A percentile compares a stretch with the other conserved stretches of the same genome.
These are phyloP conservation scores for Chalciporus pseudorubinellus DNA, from an alignment of 768 basidiomycete species.

Conservation along the genomic window DNA sequence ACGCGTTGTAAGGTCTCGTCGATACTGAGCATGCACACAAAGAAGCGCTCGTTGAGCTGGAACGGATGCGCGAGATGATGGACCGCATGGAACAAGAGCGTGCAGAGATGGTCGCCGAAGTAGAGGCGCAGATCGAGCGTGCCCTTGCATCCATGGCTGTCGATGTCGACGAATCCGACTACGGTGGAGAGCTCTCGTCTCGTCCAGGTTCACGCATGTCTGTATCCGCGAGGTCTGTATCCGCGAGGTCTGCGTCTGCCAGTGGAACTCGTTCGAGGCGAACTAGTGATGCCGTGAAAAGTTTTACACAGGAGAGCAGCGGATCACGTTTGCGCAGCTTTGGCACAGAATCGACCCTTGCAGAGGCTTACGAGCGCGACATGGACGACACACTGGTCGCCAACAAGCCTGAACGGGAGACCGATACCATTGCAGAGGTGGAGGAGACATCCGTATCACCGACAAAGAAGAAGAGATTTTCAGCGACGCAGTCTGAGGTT, in stretches of 20 bases:
- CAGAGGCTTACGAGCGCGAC: slow-evolving; percentile 57
- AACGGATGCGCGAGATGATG: slow-evolving; percentile 81
- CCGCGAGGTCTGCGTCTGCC: slow-evolving; percentile 41
- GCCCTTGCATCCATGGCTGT: slow-evolving; percentile 85
- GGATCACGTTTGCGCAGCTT: slow-evolving; percentile 60
- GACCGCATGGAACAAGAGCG: slow-evolving; percentile 86
- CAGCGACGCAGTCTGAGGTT: slow-evolving; percentile 60
- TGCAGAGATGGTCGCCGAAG: slow-evolving; percentile 88
- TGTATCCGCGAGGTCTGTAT: slow-evolving; percentile 48
- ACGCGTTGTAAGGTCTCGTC: slow-evolving; percentile 55
- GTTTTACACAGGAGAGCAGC: slow-evolving; percentile 23
- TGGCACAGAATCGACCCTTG: slow-evolving; percentile 77
- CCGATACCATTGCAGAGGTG: slow-evolving; percentile 58
- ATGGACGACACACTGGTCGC: slow-evolving; percentile 37
- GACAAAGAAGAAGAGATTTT: slow-evolving; percentile 74
- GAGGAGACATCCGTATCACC: slow-evolving; percentile 44
- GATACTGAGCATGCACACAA: slow-evolving; percentile 82
- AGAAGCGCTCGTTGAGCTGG: slow-evolving; percentile 77
- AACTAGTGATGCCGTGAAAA: slow-evolving; percentile 57
- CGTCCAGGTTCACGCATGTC: slow-evolving; percentile 69
- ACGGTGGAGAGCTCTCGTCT: slow-evolving; percentile 52
- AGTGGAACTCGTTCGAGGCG: slow-evolving; percentile 54
- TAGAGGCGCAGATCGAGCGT: slow-evolving; percentile 87
- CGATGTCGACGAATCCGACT: slow-evolving; percentile 71
- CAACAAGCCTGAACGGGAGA: slow-evolving; percentile 42